These are phyloP conservation scores for Aureobasidium zeae DNA, from an alignment of 2,329 filamentous ascomycete species.

Conservation along the genomic window DNA sequence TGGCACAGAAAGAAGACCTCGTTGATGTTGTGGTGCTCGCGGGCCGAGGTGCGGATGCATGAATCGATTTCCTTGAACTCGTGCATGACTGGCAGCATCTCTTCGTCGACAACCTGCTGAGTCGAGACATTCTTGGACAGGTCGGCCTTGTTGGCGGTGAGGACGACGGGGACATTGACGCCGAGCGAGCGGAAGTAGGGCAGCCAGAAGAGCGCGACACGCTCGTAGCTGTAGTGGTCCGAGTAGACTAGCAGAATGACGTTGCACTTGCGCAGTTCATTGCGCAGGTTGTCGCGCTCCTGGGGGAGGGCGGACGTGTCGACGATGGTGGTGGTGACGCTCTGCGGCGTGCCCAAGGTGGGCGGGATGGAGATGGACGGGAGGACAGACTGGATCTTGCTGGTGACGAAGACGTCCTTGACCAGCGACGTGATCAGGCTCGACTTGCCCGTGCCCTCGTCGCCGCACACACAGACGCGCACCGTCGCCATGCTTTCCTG, in stretches of 20 bases:
- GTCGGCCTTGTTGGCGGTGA: slow-evolving; percentile 98
- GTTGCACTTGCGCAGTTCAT: slow-evolving; percentile 93
- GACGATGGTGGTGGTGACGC: slow-evolving; percentile 94
- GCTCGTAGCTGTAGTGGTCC: slow-evolving; percentile 97
- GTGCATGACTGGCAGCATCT: slow-evolving; percentile 96
- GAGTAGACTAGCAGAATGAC: slow-evolving; percentile 95
- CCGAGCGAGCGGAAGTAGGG: slow-evolving; percentile 94
- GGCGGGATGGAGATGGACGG: slow-evolving; percentile 93
- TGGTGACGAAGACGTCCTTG: slow-evolving; percentile 91
- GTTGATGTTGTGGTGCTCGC: slow-evolving; percentile 88
- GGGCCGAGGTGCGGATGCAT: slow-evolving; percentile 87
- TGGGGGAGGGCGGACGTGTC: slow-evolving; percentile 94
- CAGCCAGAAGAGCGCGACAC: slow-evolving; percentile 96
- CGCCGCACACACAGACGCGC: slow-evolving; percentile 90
- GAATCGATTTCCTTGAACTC: slow-evolving; percentile 99
- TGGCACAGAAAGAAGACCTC: slow-evolving; percentile 95
- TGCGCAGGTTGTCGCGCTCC: slow-evolving; percentile 79
- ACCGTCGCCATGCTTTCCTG: slow-evolving; percentile 47
- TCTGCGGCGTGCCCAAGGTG: slow-evolving; percentile 85
- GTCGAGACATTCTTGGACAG: slow-evolving; percentile 64
- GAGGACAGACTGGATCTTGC: slow-evolving; percentile 89
- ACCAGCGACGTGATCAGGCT: slow-evolving; percentile 75
- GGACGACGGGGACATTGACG: slow-evolving; percentile 95
- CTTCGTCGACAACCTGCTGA: slow-evolving; percentile 82
- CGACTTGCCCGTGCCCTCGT: slow-evolving; percentile 90